These are phyloP conservation scores for Populus alba DNA, from an alignment of 345 rosid species.

Conservation along the genomic window DNA sequence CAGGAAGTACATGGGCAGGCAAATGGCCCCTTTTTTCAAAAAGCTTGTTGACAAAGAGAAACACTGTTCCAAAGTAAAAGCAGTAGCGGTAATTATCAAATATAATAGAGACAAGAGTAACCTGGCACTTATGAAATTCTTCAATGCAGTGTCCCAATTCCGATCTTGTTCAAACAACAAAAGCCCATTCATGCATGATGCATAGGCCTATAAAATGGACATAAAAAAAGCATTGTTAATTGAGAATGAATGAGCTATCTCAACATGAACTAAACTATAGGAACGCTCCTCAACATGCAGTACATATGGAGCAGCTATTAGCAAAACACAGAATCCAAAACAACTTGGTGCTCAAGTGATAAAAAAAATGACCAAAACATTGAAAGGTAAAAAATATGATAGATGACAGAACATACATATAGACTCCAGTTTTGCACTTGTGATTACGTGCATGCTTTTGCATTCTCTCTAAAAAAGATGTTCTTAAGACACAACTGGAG, in stretches of 20 bases:
- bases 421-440: neutral
- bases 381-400: neutral
- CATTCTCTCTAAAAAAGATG: neutral
- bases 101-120: constrained; percentile 21
- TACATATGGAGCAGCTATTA: neutral
- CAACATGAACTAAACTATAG: constrained; percentile 2
- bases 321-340: neutral
- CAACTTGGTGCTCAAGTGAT: neutral
- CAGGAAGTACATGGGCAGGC: neutral
- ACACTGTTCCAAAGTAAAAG: neutral
- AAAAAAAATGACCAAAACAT: neutral
- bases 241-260: neutral
- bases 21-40: neutral
- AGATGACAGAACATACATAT: neutral
- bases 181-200: constrained; percentile 94
- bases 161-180: constrained; percentile 93
- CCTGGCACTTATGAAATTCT: constrained; percentile 93
- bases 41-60: neutral
- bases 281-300: constrained; percentile 9
- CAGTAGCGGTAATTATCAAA: neutral
- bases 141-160: constrained; percentile 89
- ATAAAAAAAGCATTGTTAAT: neutral
- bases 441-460: neutral
- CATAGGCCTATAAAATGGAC: constrained; percentile 69
- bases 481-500: neutral